Base-by-base conservation (phyloP, 2,329 filamentous ascomycete species). In the Botrytis hyacinthi region DNA sequence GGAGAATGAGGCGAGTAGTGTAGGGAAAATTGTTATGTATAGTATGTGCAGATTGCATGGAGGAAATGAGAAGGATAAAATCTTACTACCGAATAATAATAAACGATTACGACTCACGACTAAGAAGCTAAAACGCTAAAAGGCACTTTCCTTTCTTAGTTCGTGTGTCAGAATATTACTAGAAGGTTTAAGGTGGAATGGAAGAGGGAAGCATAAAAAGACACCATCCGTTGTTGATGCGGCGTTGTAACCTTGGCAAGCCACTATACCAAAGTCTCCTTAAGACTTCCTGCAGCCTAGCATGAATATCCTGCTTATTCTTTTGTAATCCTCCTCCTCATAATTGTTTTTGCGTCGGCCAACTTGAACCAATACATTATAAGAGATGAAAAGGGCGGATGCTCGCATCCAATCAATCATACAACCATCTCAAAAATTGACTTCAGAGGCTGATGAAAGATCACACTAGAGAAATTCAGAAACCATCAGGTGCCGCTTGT, bases 131-230 rank as follows among this genome's bases (percentile, higher is more conserved):
- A 67, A 66, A n/a, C 22, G 60, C 60, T 42, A 62, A 40, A 67
- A 57, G 48, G 48, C 8, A 69, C 66, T 69, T 69, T 42, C 48
- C 48, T 57, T 57, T 68, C 44, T 59, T 70, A 70, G 63, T 54
- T 42, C 66, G 66, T 70, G 71, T 72, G 73, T 69, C 46, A 67
- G 60, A 57, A 73, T 74, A 73, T 67, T 29, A 69, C 69, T 72
- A 67, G 46, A 69, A 74, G 70, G 60, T 66, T 61, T 42, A 35
- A 40, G 46, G 35, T 54, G 35, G 9, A 68, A 68, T 68, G 32
- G 48, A 42, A 51, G 40, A 46, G 37, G 40, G 40, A 70, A 70
- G 67, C 68, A 71, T 65, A 22, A 71, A 51, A 40, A 63, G 14
- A n/a, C 22, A 54, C 29, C 44, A 46, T 74, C 62, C 70, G 46